Conservation (phyloP, 345 rosid species). For the Lumnitzera littorea region DNA sequence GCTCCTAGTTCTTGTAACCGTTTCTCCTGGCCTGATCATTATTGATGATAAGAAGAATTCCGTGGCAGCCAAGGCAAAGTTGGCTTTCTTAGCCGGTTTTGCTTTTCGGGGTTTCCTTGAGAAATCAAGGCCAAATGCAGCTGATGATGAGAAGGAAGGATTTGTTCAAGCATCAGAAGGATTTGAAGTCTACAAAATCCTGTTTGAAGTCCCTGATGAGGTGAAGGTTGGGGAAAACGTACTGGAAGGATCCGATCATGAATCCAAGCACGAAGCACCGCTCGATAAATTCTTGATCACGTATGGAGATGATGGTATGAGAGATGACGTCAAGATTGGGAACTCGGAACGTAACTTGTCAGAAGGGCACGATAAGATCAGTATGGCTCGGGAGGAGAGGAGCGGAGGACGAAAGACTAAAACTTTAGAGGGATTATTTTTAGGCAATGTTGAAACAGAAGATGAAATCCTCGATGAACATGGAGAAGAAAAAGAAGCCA, state of each 20-base stretch:
- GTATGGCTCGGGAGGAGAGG: background rate
- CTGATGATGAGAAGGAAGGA: slow-evolving; percentile 19
- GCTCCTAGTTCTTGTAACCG: slow-evolving; percentile 52
- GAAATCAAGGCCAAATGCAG: slow-evolving; percentile 30
- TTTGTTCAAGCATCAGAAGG: slow-evolving; percentile 25
- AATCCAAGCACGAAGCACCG: slow-evolving; percentile 13
- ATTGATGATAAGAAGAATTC: background rate
- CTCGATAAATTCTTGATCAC: slow-evolving; percentile 17
- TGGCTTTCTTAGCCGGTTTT: slow-evolving; percentile 17
- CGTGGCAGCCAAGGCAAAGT: slow-evolving; percentile 24
- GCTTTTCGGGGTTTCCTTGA: slow-evolving; percentile 25
- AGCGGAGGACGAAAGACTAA: background rate
- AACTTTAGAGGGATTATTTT: slow-evolving; percentile 6
- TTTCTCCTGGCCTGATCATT: slow-evolving; percentile 24
- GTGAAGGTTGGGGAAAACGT: slow-evolving; percentile 6
- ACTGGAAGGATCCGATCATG: slow-evolving; percentile 12
- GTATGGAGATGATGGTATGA: slow-evolving; percentile 4
- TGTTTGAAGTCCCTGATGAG: slow-evolving; percentile 26
- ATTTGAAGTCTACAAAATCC: slow-evolving; percentile 57
- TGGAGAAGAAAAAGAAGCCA: slow-evolving; percentile 28
- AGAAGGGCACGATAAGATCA: no score
- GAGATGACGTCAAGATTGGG: slow-evolving; percentile 11
- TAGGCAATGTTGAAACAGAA: slow-evolving; percentile 1
- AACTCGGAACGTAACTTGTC: slow-evolving; percentile 21
- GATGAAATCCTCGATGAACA: background rate